A percentile compares a stretch with the other conserved stretches of the same genome.
Evolutionary conservation across 2,329 filamentous ascomycete species (phyloP).

Genomic region (Claviceps citrina): DNA sequence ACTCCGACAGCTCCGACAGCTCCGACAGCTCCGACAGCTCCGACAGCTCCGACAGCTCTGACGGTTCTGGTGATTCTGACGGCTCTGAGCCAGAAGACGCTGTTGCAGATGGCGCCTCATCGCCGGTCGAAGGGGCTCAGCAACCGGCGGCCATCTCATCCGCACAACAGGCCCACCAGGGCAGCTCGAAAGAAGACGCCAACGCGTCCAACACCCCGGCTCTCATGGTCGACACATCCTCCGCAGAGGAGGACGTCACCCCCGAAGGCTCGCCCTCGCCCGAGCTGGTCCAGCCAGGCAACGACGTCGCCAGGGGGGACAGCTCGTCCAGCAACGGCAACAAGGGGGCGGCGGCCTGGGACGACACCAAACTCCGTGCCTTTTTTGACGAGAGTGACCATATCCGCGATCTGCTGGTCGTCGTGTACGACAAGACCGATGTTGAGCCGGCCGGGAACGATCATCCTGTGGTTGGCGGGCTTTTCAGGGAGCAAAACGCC

Average conservation of each 20-base stretch:
- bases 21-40: too few species aligned
- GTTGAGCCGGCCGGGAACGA: conserved; percentile 66
- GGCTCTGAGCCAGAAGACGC: conserved; percentile 35
- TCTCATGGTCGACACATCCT: conserved; percentile 55
- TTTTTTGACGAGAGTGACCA: conserved; percentile 86
- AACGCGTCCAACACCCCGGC: conserved; percentile 42
- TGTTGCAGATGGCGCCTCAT: conserved; percentile 10
- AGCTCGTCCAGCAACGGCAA: conserved; percentile 22
- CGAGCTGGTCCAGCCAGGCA: conserved; percentile 36
- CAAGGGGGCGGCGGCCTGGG: conserved; percentile 59
- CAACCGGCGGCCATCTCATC: too few species aligned
- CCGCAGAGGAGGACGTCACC: conserved; percentile 50
- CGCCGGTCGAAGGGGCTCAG: too few species aligned
- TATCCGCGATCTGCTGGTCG: conserved; percentile 74
- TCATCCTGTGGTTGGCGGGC: conserved; percentile 63
- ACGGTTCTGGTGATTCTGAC: conserved; percentile 55
- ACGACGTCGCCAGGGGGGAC: conserved; percentile 21
- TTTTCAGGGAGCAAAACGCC: conserved; percentile 80
- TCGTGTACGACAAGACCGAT: conserved; percentile 85
- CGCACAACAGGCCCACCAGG: too few species aligned
- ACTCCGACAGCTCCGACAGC: conserved; percentile 48
- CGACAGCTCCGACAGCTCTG: too few species aligned
- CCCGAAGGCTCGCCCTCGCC: conserved; percentile 51
- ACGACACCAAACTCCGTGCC: conserved; percentile 66
- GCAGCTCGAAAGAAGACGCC: too few species aligned